These are phyloP conservation scores for Cyanidiococcus yangmingshanensis DNA, from an alignment of 23 red algal species.

Conservation along the genomic window DNA sequence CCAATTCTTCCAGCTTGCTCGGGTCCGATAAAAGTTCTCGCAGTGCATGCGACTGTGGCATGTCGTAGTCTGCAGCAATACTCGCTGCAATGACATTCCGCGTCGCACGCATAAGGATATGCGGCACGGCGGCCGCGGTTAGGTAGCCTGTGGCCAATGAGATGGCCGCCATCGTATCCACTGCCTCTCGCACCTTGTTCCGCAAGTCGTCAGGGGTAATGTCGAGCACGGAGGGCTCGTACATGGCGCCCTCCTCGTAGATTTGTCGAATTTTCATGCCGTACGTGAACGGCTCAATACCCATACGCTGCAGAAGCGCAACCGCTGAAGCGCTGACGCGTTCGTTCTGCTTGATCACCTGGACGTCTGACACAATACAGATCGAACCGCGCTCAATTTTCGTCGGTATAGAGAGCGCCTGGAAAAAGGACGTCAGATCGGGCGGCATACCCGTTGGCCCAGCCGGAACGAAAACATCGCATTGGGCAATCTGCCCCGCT, in stretches of 20 bases:
- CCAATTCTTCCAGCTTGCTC: slow-evolving; percentile 70
- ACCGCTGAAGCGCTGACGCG: slow-evolving; percentile 77
- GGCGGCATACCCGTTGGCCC: slow-evolving; percentile 98
- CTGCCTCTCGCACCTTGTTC: slow-evolving; percentile 33
- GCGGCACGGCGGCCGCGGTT: slow-evolving; percentile 68
- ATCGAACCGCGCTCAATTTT: slow-evolving; percentile 94
- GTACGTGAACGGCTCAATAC: slow-evolving; percentile 88
- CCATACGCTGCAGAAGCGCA: slow-evolving; percentile 78
- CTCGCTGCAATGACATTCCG: slow-evolving; percentile 60
- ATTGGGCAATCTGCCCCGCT: slow-evolving; percentile 80
- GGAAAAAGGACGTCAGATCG: slow-evolving; percentile 94
- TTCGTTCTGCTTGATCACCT: slow-evolving; percentile 74
- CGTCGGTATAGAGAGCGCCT: slow-evolving; percentile 92
- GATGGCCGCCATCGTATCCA: slow-evolving; percentile 72
- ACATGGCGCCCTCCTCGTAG: slow-evolving; percentile 82
- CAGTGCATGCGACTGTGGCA: slow-evolving; percentile 36
- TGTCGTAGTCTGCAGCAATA: slow-evolving; percentile 61
- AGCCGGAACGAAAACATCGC: slow-evolving; percentile 81
- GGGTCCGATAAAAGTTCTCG: slow-evolving; percentile 25
- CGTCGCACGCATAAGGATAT: slow-evolving; percentile 57
- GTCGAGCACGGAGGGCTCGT: slow-evolving; percentile 87
- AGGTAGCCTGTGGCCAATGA: slow-evolving; percentile 71
- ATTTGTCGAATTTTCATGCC: slow-evolving; percentile 73
- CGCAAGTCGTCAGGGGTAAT: slow-evolving; percentile 76
- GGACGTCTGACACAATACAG: slow-evolving; percentile 72